A percentile compares a stretch with the other conserved stretches of the same genome.
phyloP scores from a whole-genome alignment of 163 green algal species.

The Chloromonas sp. region DNA sequence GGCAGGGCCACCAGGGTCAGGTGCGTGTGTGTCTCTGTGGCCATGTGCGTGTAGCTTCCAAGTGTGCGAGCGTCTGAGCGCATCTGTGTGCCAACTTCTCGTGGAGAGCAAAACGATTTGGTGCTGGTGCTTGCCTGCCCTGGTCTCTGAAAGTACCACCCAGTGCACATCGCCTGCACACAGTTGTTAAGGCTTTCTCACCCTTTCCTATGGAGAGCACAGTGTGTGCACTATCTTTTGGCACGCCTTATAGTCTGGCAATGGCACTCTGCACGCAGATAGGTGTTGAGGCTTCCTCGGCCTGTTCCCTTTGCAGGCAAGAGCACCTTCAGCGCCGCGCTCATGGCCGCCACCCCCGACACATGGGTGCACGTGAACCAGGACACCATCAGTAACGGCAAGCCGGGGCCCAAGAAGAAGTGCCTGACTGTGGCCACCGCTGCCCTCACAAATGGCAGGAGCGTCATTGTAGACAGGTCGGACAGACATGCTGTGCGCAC shows the following conservation, averaged over 20 bases:
- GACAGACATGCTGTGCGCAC: background rate
- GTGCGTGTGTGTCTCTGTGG: background rate
- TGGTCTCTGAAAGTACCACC: too few species aligned
- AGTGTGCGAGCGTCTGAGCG: background rate
- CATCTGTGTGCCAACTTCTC: too few species aligned
- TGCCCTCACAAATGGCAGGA: background rate
- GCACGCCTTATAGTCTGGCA: too few species aligned
- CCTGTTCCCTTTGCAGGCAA: slow-evolving; percentile 30
- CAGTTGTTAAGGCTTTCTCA: too few species aligned
- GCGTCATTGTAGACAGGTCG: slow-evolving; percentile 25
- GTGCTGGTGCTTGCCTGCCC: too few species aligned
- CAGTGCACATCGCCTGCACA: too few species aligned
- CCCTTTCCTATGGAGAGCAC: too few species aligned
- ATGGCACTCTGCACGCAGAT: too few species aligned
- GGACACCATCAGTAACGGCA: slow-evolving; percentile 28
- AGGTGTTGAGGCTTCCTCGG: too few species aligned
- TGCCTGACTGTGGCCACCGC: slow-evolving; percentile 30
- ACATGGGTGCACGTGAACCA: slow-evolving; percentile 50
- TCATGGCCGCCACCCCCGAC: slow-evolving; percentile 5
- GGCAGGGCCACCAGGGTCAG: too few species aligned
- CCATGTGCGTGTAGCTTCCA: background rate
- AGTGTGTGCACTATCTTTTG: too few species aligned
- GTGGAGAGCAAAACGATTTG: too few species aligned
- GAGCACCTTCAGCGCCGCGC: slow-evolving; percentile 39
- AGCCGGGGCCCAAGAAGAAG: slow-evolving; percentile 31